Conservation (phyloP, 768 basidiomycete genomes). For the Xanthoconium purpureum region DNA sequence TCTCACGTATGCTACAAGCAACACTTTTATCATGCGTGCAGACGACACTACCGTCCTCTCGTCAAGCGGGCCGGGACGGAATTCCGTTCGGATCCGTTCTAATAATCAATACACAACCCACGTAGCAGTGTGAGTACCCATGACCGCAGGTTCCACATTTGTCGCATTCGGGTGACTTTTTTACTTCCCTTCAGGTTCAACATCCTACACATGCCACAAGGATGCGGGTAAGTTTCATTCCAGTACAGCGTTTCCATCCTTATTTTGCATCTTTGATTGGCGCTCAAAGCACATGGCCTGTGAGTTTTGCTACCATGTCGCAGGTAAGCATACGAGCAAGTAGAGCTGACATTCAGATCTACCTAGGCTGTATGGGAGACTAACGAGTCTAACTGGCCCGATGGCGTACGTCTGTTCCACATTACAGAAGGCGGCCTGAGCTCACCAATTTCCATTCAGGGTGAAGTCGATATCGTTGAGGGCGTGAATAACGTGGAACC, state of each 20-base stretch:
- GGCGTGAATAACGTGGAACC: conserved; percentile 52
- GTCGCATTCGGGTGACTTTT: no score
- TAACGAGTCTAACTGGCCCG: conserved; percentile 20
- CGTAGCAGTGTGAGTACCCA: conserved; percentile 27
- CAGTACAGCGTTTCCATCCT: no score
- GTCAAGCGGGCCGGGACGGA: conserved; percentile 30
- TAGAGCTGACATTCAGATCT: no score
- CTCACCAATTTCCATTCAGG: conserved; percentile 8
- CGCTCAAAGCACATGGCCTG: no score
- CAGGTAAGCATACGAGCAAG: no score
- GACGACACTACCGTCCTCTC: conserved; percentile 33
- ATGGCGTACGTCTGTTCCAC: no score
- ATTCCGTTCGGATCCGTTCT: conserved; percentile 36
- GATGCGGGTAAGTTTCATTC: background rate
- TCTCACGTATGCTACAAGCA: conserved; percentile 25
- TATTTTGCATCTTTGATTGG: no score
- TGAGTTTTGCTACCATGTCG: no score
- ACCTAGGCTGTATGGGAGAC: conserved; percentile 28
- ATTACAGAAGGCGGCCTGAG: conserved; percentile 13
- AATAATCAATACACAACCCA: conserved; percentile 33
- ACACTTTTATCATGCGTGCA: conserved; percentile 37
- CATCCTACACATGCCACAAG: conserved; percentile 36
- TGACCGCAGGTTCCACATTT: no score
- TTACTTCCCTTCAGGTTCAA: conserved; percentile 25
- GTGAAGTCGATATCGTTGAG: conserved; percentile 32